Conservation (phyloP, 2,329 filamentous ascomycete species). For the Plenodomus lindquistii region DNA sequence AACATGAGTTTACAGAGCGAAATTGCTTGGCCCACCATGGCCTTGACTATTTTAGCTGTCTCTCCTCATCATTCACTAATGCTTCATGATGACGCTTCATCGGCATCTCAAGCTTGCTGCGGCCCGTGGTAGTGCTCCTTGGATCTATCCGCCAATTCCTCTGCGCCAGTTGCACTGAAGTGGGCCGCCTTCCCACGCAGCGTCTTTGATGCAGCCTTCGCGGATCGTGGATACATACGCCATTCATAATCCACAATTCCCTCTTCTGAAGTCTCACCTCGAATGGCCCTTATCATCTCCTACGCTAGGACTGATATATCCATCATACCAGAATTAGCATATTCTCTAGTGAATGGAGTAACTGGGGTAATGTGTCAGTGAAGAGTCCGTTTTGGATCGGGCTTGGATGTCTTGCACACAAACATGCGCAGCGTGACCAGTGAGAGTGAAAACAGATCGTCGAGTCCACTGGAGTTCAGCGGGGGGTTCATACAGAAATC, state of each 20-base stretch:
- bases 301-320: conserved; percentile 57
- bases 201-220: conserved; percentile 22
- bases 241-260: conserved; percentile 27
- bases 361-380: conserved; percentile 25
- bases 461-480: conserved; percentile 56
- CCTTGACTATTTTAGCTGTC: no score
- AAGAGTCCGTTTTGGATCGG: background rate
- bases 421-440: conserved; percentile 66
- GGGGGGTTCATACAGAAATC: conserved; percentile 58
- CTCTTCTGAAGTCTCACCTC: conserved; percentile 20
- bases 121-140: conserved; percentile 14
- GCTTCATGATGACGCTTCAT: no score
- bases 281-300: conserved; percentile 21
- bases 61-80: no score
- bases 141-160: conserved; percentile 27
- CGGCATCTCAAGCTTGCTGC: background rate
- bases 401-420: conserved; percentile 38
- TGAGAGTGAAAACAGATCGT: conserved; percentile 55
- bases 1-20: no score
- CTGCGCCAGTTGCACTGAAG: conserved; percentile 23
- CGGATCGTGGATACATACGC: conserved; percentile 30
- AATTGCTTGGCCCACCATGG: no score
- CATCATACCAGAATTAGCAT: conserved; percentile 61
- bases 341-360: conserved; percentile 62
- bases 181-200: conserved; percentile 23